phyloP scores from a whole-genome alignment of 2,329 filamentous ascomycete species.

The Scedosporium dehoogii region DNA sequence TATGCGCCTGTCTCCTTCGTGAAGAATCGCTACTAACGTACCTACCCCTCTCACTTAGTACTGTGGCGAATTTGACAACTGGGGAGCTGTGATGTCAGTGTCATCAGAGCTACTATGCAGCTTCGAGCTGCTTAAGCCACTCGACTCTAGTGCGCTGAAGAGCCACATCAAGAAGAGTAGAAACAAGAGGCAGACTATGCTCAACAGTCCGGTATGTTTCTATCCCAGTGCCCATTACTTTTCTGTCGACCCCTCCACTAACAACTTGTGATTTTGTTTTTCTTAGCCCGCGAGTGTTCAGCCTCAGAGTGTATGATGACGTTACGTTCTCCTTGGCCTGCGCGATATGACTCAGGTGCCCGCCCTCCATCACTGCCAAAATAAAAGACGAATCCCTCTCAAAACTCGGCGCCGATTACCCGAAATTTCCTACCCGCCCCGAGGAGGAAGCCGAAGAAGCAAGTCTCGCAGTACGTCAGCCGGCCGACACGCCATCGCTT shows the following conservation, averaged over 20 bases:
- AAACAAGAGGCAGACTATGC: slow-evolving; percentile 87
- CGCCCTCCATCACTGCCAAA: background rate
- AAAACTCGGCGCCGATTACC: background rate
- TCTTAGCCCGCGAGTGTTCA: slow-evolving; percentile 43
- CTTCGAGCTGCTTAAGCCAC: slow-evolving; percentile 90
- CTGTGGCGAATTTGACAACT: slow-evolving; percentile 98
- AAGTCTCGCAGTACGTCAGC: background rate
- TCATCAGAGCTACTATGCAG: slow-evolving; percentile 89
- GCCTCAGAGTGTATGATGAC: slow-evolving; percentile 41
- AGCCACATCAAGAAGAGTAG: slow-evolving; percentile 98
- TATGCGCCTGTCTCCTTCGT: background rate
- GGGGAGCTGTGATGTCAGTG: slow-evolving; percentile 98
- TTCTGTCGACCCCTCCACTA: background rate
- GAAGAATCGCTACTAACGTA: slow-evolving; percentile 16
- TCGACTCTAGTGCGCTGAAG: slow-evolving; percentile 93
- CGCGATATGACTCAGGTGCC: background rate
- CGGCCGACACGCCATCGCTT: background rate
- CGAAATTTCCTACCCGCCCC: background rate
- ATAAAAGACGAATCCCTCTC: background rate
- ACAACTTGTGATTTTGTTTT: background rate
- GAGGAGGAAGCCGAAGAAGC: background rate
- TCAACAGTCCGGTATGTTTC: slow-evolving; percentile 83
- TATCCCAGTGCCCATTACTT: background rate
- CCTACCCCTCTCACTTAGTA: slow-evolving; percentile 46
- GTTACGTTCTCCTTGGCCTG: background rate